phyloP scores from a whole-genome alignment of 2,329 filamentous ascomycete species.

The Microcyclospora pomicola region DNA sequence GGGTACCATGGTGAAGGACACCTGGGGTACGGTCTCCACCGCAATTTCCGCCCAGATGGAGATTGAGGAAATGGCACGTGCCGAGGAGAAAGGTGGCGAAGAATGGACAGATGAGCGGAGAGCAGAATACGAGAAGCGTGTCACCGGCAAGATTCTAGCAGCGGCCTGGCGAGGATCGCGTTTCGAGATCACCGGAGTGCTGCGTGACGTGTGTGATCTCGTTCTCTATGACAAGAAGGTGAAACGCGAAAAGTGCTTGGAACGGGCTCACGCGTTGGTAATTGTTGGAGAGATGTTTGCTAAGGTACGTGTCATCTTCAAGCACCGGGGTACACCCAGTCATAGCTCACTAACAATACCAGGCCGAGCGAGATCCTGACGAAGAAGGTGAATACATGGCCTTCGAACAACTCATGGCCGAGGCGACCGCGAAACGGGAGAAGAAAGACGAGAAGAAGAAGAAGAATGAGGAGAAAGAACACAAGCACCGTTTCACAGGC shows the following conservation, averaged over 20 bases:
- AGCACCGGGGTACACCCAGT: neutral
- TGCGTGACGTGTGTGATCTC: conserved; percentile 85
- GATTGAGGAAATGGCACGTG: conserved; percentile 96
- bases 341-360: conserved; percentile 2
- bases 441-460: conserved; percentile 61
- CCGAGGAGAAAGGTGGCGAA: conserved; percentile 87
- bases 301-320: conserved; percentile 44
- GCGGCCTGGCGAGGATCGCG: conserved; percentile 93
- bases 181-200: conserved; percentile 93
- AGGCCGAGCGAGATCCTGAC: conserved; percentile 81
- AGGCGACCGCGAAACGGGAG: conserved; percentile 91
- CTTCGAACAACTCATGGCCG: conserved; percentile 94
- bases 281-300: conserved; percentile 80
- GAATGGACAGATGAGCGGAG: conserved; percentile 98
- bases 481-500: too few relatives aligned
- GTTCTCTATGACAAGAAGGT: conserved; percentile 71
- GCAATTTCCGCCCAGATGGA: conserved; percentile 96
- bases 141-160: conserved; percentile 94
- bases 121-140: conserved; percentile 84
- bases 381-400: conserved; percentile 98
- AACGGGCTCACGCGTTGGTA: conserved; percentile 79
- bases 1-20: conserved; percentile 92
- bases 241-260: conserved; percentile 67
- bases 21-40: conserved; percentile 92
- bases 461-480: conserved; percentile 34